Percentiles rank a stretch among this genome's conserved stretches.
phyloP scores from a whole-genome alignment of 176 grass and related monocot species.

The Lolium perenne region DNA sequence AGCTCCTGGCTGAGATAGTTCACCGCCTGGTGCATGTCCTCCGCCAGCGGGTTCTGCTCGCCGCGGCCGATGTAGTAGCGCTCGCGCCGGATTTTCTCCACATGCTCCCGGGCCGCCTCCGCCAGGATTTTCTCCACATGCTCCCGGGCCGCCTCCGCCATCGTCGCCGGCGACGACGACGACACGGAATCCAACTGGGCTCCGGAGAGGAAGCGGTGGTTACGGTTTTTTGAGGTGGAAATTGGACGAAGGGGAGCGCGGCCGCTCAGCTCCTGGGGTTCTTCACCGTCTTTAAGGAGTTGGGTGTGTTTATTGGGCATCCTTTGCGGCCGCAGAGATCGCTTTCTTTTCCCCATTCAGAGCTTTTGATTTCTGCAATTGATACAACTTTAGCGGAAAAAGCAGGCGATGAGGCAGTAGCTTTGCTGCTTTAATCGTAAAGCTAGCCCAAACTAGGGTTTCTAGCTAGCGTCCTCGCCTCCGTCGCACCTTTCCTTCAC shows the following conservation, averaged over 20 bases:
- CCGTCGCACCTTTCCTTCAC: no score
- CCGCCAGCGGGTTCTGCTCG: constrained; percentile 68
- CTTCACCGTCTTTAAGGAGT: no score
- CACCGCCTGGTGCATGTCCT: constrained; percentile 78
- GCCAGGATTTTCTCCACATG: constrained; percentile 67
- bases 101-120: constrained; percentile 52
- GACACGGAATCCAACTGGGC: not conserved
- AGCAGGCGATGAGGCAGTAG: no score
- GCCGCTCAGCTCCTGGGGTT: no score
- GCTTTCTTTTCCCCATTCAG: no score
- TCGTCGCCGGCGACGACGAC: not conserved
- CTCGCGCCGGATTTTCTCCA: constrained; percentile 61
- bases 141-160: constrained; percentile 35
- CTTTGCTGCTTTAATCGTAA: no score
- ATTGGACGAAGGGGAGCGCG: not conserved
- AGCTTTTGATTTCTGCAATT: no score
- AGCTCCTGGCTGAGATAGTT: constrained; percentile 71
- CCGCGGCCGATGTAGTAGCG: constrained; percentile 67
- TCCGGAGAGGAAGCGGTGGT: not conserved
- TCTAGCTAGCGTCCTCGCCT: no score
- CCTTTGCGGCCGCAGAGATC: no score
- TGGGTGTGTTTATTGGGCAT: no score
- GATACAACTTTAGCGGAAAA: no score
- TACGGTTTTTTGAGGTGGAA: not conserved
- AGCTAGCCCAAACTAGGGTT: no score